phyloP scores from a whole-genome alignment of 495 filamentous ascomycete genomes.

The Hyaloscypha hepaticicola region DNA sequence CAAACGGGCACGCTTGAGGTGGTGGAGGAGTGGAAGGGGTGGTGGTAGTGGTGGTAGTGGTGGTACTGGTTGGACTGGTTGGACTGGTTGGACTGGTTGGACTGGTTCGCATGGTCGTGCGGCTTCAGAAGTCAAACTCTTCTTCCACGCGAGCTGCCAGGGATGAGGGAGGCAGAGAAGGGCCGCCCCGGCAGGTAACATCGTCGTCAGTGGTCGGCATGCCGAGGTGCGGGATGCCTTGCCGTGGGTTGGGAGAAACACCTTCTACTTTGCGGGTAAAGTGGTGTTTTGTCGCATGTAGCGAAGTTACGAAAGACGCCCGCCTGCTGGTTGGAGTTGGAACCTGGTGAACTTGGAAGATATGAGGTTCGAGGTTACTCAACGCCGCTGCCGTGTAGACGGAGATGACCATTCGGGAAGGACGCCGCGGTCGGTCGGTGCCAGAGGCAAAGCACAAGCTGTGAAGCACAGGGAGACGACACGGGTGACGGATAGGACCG shows the following conservation, averaged over 20 bases:
- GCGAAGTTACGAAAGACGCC: not conserved
- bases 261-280: not conserved
- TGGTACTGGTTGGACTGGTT: too few species aligned
- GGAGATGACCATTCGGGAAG: constrained; percentile 7
- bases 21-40: not conserved
- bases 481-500: not conserved
- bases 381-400: not conserved
- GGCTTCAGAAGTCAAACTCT: not conserved
- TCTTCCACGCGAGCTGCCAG: constrained; percentile 16
- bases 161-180: constrained; percentile 3
- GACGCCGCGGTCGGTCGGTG: not conserved
- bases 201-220: constrained; percentile 4
- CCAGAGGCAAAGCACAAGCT: not conserved
- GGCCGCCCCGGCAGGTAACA: constrained; percentile 7
- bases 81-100: not conserved
- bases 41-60: too few species aligned
- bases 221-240: not conserved
- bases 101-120: constrained; percentile 2
- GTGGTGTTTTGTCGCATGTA: not conserved
- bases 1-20: constrained; percentile 15
- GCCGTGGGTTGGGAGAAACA: not conserved
- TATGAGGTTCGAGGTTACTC: not conserved
- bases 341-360: not conserved
- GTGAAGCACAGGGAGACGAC: not conserved
- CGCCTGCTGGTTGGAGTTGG: too few species aligned